Conservation (phyloP, 768 basidiomycete genomes). For the Naganishia onofrii region DNA sequence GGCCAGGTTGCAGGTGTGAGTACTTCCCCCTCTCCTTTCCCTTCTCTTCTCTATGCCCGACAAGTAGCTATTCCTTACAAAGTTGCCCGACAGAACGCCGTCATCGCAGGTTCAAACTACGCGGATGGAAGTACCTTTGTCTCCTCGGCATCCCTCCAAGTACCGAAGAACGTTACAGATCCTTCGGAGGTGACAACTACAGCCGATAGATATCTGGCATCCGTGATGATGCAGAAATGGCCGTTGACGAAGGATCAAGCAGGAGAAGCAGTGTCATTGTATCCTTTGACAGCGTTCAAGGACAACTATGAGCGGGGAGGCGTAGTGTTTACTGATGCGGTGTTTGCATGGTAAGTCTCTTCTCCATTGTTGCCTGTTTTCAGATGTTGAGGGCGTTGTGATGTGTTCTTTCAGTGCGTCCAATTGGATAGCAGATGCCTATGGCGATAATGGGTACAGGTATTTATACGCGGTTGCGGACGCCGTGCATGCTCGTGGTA, state of each 20-base stretch:
- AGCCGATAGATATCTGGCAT: not conserved
- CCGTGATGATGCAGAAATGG: conserved; percentile 10
- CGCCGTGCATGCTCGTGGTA: conserved; percentile 26
- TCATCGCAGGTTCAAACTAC: conserved; percentile 23
- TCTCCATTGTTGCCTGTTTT: not conserved
- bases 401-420: not conserved
- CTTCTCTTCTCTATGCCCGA: no score
- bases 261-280: conserved; percentile 1
- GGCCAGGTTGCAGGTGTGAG: conserved; percentile 19
- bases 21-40: no score
- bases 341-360: conserved; percentile 17
- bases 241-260: conserved; percentile 19
- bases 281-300: conserved; percentile 18
- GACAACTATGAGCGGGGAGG: conserved; percentile 24
- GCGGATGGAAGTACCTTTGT: conserved; percentile 25
- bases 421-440: conserved; percentile 16
- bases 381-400: not conserved
- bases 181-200: not conserved
- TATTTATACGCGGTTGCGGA: conserved; percentile 27
- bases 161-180: conserved; percentile 10
- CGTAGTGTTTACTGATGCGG: conserved; percentile 19
- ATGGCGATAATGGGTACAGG: conserved; percentile 19
- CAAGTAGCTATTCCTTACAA: not conserved
- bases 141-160: conserved; percentile 4
- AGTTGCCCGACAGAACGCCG: not conserved